Evolutionary conservation across 306 rosid species (phyloP).

Genomic region (Vigna mungo): DNA sequence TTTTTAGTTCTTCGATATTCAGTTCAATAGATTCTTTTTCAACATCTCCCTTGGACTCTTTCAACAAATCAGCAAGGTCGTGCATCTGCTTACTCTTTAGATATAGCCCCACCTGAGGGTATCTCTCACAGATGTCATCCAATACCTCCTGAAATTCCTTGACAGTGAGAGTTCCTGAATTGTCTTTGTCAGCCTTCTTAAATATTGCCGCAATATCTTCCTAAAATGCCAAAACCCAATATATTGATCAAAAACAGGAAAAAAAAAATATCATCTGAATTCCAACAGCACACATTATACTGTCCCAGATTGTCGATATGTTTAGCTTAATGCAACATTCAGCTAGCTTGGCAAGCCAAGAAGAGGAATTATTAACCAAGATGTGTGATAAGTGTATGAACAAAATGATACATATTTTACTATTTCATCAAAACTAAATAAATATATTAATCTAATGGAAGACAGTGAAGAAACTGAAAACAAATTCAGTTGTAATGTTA

Average conservation of each 20-base stretch:
- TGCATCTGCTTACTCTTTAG: constrained; percentile 79
- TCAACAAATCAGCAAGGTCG: constrained; percentile 69
- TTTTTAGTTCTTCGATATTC: constrained; percentile 77
- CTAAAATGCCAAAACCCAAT: constrained; percentile 52
- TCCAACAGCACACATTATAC: constrained; percentile 19
- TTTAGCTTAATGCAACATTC: constrained; percentile 16
- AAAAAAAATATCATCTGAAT: constrained; percentile 29
- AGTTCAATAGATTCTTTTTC: constrained; percentile 69
- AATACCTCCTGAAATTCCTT: constrained; percentile 75
- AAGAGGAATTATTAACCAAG: constrained; percentile 22
- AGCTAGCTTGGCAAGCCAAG: constrained; percentile 5
- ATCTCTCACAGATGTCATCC: constrained; percentile 87
- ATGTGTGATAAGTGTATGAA: not conserved
- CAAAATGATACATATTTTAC: constrained; percentile 10
- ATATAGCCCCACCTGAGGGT: constrained; percentile 91
- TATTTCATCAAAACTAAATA: constrained; percentile 17
- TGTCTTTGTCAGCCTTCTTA: constrained; percentile 86
- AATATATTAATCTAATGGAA: constrained; percentile 8
- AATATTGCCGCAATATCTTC: constrained; percentile 88
- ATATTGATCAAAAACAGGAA: constrained; percentile 13
- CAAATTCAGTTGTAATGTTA: not conserved
- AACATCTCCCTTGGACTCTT: constrained; percentile 68
- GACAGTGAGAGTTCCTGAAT: constrained; percentile 88
- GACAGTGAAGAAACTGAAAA: constrained; percentile 13
- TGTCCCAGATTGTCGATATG: constrained; percentile 1